phyloP scores from a whole-genome alignment of 495 filamentous ascomycete genomes.

The Physcia stellaris region DNA sequence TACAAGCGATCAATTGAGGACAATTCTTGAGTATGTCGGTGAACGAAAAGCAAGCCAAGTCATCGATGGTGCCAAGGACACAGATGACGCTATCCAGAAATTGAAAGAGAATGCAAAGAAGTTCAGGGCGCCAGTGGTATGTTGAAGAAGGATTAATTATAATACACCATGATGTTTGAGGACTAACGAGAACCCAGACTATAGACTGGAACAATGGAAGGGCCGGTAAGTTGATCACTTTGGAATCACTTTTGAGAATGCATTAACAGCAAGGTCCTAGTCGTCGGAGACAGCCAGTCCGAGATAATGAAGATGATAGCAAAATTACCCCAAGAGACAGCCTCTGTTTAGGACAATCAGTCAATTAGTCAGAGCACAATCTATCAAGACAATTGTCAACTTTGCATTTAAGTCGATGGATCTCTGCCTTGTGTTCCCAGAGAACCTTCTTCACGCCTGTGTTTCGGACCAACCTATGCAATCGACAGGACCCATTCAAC shows the following conservation, averaged over 20 bases:
- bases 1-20: constrained; percentile 71
- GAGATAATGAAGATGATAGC: constrained; percentile 71
- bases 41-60: constrained; percentile 31
- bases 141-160: not conserved
- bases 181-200: too few relatives aligned
- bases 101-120: constrained; percentile 43
- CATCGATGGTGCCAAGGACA: constrained; percentile 54
- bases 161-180: not conserved
- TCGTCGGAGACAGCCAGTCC: constrained; percentile 59
- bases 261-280: constrained; percentile 25
- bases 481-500: too few relatives aligned
- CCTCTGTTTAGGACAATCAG: too few relatives aligned
- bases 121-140: constrained; percentile 61
- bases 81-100: constrained; percentile 62
- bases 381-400: too few relatives aligned
- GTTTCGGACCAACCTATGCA: too few relatives aligned
- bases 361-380: too few relatives aligned
- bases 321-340: constrained; percentile 36
- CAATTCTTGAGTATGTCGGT: constrained; percentile 71
- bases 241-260: not conserved
- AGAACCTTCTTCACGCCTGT: too few relatives aligned
- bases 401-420: too few relatives aligned
- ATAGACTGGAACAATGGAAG: constrained; percentile 93
- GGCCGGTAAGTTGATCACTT: constrained; percentile 31
- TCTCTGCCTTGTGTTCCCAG: too few relatives aligned